Evolutionary conservation across 192 early-diverging fungal genomes (phyloP).

Genomic region (Umbelopsis ramanniana): DNA sequence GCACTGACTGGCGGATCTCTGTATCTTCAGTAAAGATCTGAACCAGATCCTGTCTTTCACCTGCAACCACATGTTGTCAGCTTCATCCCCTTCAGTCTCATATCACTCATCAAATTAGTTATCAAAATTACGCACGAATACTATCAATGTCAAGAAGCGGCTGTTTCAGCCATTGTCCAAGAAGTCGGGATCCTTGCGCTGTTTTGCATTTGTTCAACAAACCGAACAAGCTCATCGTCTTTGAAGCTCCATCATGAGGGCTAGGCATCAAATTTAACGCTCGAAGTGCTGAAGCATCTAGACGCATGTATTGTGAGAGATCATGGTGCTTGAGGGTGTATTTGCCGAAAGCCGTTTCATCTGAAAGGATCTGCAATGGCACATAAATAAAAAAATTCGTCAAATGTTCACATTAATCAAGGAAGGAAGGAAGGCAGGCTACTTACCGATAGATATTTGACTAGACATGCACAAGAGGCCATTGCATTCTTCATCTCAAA

Average conservation of each 20-base stretch:
- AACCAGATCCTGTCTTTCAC: slow-evolving; percentile 75
- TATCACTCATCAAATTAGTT: background rate
- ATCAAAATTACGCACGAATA: slow-evolving; percentile 59
- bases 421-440: background rate
- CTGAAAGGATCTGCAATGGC: slow-evolving; percentile 63
- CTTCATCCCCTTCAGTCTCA: too few species aligned
- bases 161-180: slow-evolving; percentile 94
- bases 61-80: slow-evolving; percentile 23
- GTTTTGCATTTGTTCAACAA: slow-evolving; percentile 92
- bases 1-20: slow-evolving; percentile 63
- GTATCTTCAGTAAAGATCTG: slow-evolving; percentile 68
- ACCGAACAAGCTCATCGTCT: slow-evolving; percentile 69
- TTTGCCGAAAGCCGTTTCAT: slow-evolving; percentile 80
- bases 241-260: slow-evolving; percentile 68
- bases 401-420: background rate
- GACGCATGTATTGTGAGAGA: slow-evolving; percentile 87
- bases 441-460: slow-evolving; percentile 69
- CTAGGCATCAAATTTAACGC: slow-evolving; percentile 87
- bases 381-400: background rate
- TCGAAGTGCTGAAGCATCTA: slow-evolving; percentile 88
- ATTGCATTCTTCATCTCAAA: slow-evolving; percentile 76
- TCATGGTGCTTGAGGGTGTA: slow-evolving; percentile 76
- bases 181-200: slow-evolving; percentile 78
- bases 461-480: slow-evolving; percentile 65
- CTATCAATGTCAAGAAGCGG: slow-evolving; percentile 73